Percentiles rank a stretch among this genome's conserved stretches.
These are phyloP conservation scores for Martiniozyma asiatica DNA, from an alignment of 1,139 yeast species.

Conservation along the genomic window DNA sequence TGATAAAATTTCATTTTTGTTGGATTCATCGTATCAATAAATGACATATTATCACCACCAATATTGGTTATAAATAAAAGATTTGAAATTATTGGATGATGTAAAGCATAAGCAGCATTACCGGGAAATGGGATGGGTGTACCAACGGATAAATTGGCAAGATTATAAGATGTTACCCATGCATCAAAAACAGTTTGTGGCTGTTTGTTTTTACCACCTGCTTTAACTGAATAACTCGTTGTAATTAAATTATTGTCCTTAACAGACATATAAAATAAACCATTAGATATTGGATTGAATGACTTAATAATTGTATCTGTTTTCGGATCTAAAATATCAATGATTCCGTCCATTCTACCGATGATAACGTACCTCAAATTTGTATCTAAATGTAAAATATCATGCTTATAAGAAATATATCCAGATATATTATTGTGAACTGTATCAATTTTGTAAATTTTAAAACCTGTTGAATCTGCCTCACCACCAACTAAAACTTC, in stretches of 20 bases:
- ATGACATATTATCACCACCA: slow-evolving; percentile 65
- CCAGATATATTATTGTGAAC: slow-evolving; percentile 36
- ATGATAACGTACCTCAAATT: slow-evolving; percentile 39
- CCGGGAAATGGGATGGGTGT: slow-evolving; percentile 83
- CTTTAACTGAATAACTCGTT: slow-evolving; percentile 55
- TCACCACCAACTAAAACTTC: slow-evolving; percentile 34
- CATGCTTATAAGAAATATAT: slow-evolving; percentile 27
- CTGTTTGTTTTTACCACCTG: slow-evolving; percentile 26
- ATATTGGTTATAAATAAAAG: slow-evolving; percentile 64
- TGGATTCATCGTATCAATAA: slow-evolving; percentile 75
- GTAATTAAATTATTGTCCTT: slow-evolving; percentile 69
- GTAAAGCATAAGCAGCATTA: slow-evolving; percentile 74
- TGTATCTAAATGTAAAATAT: slow-evolving; percentile 28
- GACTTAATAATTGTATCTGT: slow-evolving; percentile 40
- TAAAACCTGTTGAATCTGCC: slow-evolving; percentile 21
- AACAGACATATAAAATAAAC: slow-evolving; percentile 67
- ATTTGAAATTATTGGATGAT: slow-evolving; percentile 82
- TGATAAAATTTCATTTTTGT: slow-evolving; percentile 49
- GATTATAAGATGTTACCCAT: slow-evolving; percentile 70
- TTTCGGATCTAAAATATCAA: slow-evolving; percentile 69
- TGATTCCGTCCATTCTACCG: slow-evolving; percentile 56
- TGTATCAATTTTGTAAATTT: slow-evolving; percentile 49
- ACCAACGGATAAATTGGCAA: slow-evolving; percentile 59
- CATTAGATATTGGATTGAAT: slow-evolving; percentile 64
- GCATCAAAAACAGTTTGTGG: slow-evolving; percentile 56